Evolutionary conservation across 805 yeast genomes (phyloP), one percentile per base, ranked within the genome.

Genomic region (Candida andamanensis): DNA sequence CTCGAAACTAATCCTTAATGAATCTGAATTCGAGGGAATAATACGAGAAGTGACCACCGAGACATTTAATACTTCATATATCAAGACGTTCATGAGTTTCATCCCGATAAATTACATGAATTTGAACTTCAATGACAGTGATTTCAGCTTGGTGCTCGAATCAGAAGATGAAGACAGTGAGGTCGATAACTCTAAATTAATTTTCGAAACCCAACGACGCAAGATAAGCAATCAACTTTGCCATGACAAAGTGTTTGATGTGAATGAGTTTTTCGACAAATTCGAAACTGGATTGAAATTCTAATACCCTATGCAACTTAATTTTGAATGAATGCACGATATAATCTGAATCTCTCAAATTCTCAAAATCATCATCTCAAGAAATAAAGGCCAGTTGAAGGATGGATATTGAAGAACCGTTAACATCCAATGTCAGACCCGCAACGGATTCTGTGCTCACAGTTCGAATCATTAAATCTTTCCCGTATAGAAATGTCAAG

Each of bases 401-500:
- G 7, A 28, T 28, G 36, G 32, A 41, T 20, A 32, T 37, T 7
- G 77, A 76, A 40, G 90, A 85, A 49, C 95, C 95, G 1, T 60
- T 86, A 35, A 85, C 95, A 0, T 82, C 94, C 1, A 76, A 78
- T 12, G 80, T 77, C 9, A 74, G 85, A 37, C 95, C 92, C 10
- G 72, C 70, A 16, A 66, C 78, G 3, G 79, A 77, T 51, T 79
- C 95, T 0, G 76, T 86, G 10, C 58, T 92, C 25, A 92, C 98
- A 0, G 70, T 92, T 5, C 74, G 98, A 37, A 74, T 92, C 15
- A 76, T 92, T 49, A 90, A 90, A 53, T 86, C 96, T 1, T 92
- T 92, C 54, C 90, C 92, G 15, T 85, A 83, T 60, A 72, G 96
- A 60, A 87, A 90, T 47, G 89, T 85, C 30, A 80, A 79, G 52